Conservation (phyloP, 305 asterid genomes). For the Fraxinus nigra region DNA sequence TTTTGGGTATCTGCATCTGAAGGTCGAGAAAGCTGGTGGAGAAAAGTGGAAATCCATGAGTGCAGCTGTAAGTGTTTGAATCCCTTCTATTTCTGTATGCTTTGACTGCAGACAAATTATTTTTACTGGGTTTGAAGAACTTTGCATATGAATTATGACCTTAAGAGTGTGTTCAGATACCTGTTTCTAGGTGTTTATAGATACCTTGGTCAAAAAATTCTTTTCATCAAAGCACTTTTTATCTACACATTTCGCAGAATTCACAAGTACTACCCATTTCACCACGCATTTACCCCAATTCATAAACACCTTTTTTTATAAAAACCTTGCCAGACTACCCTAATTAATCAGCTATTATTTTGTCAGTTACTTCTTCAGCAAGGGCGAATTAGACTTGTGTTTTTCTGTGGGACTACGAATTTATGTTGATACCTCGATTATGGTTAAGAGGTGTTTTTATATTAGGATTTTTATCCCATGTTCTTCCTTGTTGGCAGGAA, state of each 20-base stretch:
- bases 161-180: neutral
- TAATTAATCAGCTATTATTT: neutral
- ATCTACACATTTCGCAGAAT: neutral
- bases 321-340: neutral
- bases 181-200: neutral
- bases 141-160: neutral
- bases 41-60: constrained; percentile 87
- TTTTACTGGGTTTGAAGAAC: neutral
- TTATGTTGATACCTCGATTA: constrained; percentile 15
- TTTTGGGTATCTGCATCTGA: constrained; percentile 14
- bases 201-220: neutral
- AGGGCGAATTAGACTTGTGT: neutral
- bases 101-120: neutral
- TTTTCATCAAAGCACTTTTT: neutral
- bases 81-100: neutral
- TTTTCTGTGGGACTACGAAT: neutral
- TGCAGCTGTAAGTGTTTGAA: constrained; percentile 57
- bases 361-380: neutral
- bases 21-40: constrained; percentile 99
- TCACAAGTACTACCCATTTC: neutral
- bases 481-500: constrained; percentile 46
- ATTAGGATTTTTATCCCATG: constrained; percentile 6
- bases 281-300: neutral
- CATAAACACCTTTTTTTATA: neutral
- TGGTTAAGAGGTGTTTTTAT: neutral